phyloP scores from a whole-genome alignment of 441 rosid genomes.

The Rhodomyrtus psidioides region DNA sequence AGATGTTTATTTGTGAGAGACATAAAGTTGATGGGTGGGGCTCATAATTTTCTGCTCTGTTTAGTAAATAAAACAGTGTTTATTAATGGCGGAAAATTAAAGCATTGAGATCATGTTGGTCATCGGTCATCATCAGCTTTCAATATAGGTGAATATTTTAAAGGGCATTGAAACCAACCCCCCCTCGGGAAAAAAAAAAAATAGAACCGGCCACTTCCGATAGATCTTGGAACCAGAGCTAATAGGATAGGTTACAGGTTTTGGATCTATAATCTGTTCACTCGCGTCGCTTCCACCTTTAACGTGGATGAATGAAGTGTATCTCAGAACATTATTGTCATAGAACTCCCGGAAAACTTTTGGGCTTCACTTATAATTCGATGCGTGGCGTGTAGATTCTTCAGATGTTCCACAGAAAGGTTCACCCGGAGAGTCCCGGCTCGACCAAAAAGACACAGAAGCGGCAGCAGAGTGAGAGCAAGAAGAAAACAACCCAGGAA shows the following conservation, averaged over 20 bases:
- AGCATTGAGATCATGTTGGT: not conserved
- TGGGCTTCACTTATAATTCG: not conserved
- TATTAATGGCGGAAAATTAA: not conserved
- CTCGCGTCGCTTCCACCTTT: not conserved
- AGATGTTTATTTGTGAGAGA: not conserved
- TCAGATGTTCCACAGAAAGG: constrained; percentile 72
- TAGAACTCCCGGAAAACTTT: not conserved
- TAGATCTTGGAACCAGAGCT: not conserved
- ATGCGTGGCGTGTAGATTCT: constrained; percentile 37
- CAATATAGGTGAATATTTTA: not conserved
- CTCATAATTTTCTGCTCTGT: not conserved
- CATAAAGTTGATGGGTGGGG: not conserved
- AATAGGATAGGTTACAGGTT: not conserved
- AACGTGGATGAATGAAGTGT: not conserved
- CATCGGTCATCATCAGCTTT: not conserved
- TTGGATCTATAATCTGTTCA: not conserved
- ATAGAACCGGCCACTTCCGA: not conserved
- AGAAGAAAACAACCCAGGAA: constrained; percentile 18
- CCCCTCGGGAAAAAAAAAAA: too few relatives aligned
- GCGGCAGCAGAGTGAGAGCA: constrained; percentile 31
- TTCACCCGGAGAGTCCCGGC: constrained; percentile 65
- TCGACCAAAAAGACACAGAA: constrained; percentile 25
- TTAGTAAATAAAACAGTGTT: not conserved
- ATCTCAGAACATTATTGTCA: not conserved
- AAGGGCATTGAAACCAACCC: too few relatives aligned